A percentile compares a stretch with the other conserved stretches of the same genome.
Evolutionary conservation across 1,284 basidiomycete species (phyloP).

Genomic region (Acaromyces ingoldii): DNA sequence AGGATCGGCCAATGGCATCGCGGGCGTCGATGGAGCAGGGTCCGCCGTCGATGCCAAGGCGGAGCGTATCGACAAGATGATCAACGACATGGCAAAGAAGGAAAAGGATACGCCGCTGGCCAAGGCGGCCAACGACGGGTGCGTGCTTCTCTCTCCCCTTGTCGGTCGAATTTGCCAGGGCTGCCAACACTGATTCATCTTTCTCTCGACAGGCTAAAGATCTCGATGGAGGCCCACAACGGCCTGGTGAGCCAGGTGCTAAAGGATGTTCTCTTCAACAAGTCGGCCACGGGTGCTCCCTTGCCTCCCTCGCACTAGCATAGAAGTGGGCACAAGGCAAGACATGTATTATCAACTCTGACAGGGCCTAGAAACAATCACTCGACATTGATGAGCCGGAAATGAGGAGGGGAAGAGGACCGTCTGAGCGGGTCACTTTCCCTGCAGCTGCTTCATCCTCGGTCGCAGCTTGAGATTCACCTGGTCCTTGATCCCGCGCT

Average conservation of each 20-base stretch:
- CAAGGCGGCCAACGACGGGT: conserved; percentile 81
- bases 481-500: too few relatives aligned
- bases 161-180: neutral
- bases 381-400: too few relatives aligned
- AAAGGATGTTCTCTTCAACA: conserved; percentile 61
- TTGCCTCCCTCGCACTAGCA: conserved; percentile 7
- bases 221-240: conserved; percentile 81
- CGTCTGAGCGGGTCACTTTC: too few relatives aligned
- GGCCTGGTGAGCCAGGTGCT: conserved; percentile 82
- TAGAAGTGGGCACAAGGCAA: too few relatives aligned
- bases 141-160: conserved; percentile 29
- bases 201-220: conserved; percentile 63
- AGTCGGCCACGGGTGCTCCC: conserved; percentile 9
- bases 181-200: conserved; percentile 2
- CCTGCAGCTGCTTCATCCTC: too few relatives aligned
- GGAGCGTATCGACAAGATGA: conserved; percentile 7
- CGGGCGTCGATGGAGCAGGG: neutral
- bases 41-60: neutral
- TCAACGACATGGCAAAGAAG: conserved; percentile 10
- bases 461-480: too few relatives aligned
- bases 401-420: too few relatives aligned
- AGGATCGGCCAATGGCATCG: neutral
- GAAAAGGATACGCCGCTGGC: conserved; percentile 58
- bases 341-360: too few relatives aligned
- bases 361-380: too few relatives aligned